Conservation (phyloP, 148 eudicot species). For the Vaccinium vitisidaea region DNA sequence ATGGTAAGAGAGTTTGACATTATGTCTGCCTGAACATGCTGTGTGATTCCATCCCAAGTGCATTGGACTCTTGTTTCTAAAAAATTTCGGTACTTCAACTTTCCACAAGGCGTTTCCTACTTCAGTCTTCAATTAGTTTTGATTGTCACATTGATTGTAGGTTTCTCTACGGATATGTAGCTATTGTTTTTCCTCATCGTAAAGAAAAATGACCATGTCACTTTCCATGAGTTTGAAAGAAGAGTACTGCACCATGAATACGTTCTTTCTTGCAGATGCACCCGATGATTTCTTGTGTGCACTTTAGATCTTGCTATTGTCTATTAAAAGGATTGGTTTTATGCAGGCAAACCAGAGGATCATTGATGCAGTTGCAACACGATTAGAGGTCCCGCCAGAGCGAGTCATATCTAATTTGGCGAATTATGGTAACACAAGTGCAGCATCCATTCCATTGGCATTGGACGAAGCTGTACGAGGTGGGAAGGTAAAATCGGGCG, state of each 20-base stretch:
- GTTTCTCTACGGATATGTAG: not conserved
- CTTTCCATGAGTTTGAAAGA: not conserved
- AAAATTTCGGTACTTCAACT: not conserved
- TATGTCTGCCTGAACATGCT: not conserved
- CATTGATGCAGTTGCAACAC: slow-evolving; percentile 72
- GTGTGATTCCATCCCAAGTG: not conserved
- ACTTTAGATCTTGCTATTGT: not conserved
- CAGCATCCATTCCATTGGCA: slow-evolving; percentile 96
- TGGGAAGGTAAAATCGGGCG: slow-evolving; percentile 78
- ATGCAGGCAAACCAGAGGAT: slow-evolving; percentile 94
- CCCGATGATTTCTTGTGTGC: not conserved
- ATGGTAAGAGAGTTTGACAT: not conserved
- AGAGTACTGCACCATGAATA: not conserved
- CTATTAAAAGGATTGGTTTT: not conserved
- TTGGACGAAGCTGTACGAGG: slow-evolving; percentile 87
- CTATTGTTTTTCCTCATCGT: not conserved
- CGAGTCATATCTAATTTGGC: slow-evolving; percentile 84
- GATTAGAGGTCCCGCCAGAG: slow-evolving; percentile 72
- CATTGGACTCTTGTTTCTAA: not conserved
- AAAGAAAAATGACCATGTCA: not conserved
- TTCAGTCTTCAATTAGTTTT: not conserved
- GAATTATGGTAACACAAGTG: slow-evolving; percentile 93
- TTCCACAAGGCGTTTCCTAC: not conserved
- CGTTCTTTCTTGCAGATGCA: not conserved
- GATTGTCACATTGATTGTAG: not conserved